A percentile compares a stretch with the other conserved stretches of the same genome.
phyloP scores from a whole-genome alignment of 192 early-diverging fungal genomes.

The Umbelopsis vinacea region DNA sequence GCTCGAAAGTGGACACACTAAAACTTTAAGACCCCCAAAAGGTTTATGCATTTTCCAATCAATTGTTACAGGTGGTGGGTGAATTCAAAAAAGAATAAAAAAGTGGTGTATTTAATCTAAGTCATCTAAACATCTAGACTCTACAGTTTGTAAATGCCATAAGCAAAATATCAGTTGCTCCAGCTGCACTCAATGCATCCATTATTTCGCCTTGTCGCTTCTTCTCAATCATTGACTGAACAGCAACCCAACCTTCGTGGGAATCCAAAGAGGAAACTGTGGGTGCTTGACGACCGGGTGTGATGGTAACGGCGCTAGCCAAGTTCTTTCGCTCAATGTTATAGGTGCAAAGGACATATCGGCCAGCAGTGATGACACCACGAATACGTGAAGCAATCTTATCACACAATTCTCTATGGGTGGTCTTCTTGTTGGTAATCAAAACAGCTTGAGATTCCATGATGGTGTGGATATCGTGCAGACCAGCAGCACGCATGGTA shows the following conservation, averaged over 20 bases:
- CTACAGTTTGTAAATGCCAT: conserved; percentile 79
- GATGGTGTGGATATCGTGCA: conserved; percentile 86
- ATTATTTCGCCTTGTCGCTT: conserved; percentile 80
- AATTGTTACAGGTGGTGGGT: neutral
- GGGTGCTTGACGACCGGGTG: conserved; percentile 93
- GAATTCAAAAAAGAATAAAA: neutral
- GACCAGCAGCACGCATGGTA: conserved; percentile 99
- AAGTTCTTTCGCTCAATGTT: conserved; percentile 78
- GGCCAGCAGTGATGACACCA: conserved; percentile 88
- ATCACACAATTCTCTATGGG: conserved; percentile 77
- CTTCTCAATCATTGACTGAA: conserved; percentile 90
- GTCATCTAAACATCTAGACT: conserved; percentile 50
- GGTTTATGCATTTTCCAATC: neutral
- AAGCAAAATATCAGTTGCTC: conserved; percentile 91
- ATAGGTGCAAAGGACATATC: conserved; percentile 90
- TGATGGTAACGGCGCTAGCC: conserved; percentile 69
- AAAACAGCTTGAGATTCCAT: conserved; percentile 87
- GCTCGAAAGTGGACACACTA: neutral
- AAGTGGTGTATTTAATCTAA: conserved; percentile 1
- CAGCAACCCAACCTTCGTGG: conserved; percentile 84
- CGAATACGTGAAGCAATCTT: conserved; percentile 84
- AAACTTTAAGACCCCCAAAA: no score
- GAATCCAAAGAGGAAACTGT: conserved; percentile 83
- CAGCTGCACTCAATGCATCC: conserved; percentile 85
- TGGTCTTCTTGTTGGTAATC: conserved; percentile 80